Evolutionary conservation across 2,329 filamentous ascomycete genomes (phyloP).

Genomic region (Cytospora paraplurivora): DNA sequence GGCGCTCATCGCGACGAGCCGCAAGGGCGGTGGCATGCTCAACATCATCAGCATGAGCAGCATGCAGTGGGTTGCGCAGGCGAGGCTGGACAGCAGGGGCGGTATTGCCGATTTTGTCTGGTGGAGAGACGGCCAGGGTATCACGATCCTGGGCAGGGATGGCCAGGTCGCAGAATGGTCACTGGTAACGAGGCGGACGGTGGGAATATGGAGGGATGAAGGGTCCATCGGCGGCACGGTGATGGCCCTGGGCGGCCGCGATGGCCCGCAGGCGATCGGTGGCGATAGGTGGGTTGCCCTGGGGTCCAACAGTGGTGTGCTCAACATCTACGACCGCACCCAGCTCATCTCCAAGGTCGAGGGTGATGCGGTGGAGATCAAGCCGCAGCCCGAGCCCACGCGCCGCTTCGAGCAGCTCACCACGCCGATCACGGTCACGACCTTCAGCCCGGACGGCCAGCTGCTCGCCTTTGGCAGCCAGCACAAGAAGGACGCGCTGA

Average conservation of each 20-base stretch:
- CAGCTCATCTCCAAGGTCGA: conserved; percentile 54
- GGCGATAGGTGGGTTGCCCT: conserved; percentile 87
- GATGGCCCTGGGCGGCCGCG: conserved; percentile 72
- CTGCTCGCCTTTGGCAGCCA: conserved; percentile 82
- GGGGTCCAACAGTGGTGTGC: conserved; percentile 82
- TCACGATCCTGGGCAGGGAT: conserved; percentile 81
- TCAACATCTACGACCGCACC: conserved; percentile 89
- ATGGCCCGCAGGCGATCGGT: conserved; percentile 64
- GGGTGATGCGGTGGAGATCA: conserved; percentile 50
- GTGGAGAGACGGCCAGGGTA: conserved; percentile 83
- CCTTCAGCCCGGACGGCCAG: conserved; percentile 88
- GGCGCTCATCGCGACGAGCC: conserved; percentile 75
- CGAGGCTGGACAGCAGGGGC: conserved; percentile 76
- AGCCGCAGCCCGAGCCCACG: conserved; percentile 69
- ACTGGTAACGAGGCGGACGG: conserved; percentile 65
- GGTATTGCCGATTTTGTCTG: conserved; percentile 90
- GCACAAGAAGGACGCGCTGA: conserved; percentile 85
- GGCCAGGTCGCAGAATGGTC: conserved; percentile 92
- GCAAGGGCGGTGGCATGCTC: conserved; percentile 84
- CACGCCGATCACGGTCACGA: conserved; percentile 76
- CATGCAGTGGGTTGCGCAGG: conserved; percentile 84
- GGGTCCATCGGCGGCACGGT: conserved; percentile 85
- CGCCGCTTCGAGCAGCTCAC: conserved; percentile 82
- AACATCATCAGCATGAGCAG: conserved; percentile 81
- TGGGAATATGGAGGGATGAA: conserved; percentile 87